Percentiles rank a stretch among this genome's conserved stretches.
Conservation (phyloP, 139 green algal genomes). For the Auxenochlorella pyrenoidosa region DNA sequence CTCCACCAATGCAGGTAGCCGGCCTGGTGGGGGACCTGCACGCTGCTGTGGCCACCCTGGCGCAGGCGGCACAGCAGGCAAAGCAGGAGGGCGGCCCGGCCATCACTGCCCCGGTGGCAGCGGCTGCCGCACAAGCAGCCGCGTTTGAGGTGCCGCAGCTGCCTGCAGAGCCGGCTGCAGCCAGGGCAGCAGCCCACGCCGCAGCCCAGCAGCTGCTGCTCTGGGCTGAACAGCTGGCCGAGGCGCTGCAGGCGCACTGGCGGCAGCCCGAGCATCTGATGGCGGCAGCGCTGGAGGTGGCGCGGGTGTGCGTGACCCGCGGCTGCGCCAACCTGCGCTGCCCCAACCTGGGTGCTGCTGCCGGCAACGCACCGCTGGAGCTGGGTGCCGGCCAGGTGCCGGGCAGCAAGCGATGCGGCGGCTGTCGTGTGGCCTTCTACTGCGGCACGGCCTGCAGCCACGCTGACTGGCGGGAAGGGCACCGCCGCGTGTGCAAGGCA, state of each 20-base stretch:
- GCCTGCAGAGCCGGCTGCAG: neutral
- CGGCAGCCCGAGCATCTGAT: neutral
- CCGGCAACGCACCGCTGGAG: too few species aligned
- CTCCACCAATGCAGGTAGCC: too few species aligned
- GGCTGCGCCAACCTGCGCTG: conserved; percentile 1
- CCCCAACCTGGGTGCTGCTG: neutral
- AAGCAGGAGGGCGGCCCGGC: too few species aligned
- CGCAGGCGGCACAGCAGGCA: too few species aligned
- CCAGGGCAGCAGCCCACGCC: neutral
- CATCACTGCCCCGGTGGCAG: too few species aligned
- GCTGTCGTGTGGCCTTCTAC: neutral
- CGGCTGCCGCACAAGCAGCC: too few species aligned
- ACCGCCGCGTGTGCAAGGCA: neutral
- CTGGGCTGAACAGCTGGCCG: neutral
- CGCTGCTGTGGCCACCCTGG: too few species aligned
- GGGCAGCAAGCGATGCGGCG: neutral
- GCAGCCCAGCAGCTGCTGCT: neutral
- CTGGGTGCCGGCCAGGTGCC: neutral
- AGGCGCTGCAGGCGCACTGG: neutral
- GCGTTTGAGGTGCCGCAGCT: too few species aligned
- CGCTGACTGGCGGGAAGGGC: neutral
- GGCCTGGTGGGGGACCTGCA: too few species aligned
- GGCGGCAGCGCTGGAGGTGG: neutral
- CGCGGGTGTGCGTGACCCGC: neutral
- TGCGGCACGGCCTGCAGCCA: neutral